Conservation (phyloP, 192 early-diverging fungal genomes). For the Backusella luteola region DNA sequence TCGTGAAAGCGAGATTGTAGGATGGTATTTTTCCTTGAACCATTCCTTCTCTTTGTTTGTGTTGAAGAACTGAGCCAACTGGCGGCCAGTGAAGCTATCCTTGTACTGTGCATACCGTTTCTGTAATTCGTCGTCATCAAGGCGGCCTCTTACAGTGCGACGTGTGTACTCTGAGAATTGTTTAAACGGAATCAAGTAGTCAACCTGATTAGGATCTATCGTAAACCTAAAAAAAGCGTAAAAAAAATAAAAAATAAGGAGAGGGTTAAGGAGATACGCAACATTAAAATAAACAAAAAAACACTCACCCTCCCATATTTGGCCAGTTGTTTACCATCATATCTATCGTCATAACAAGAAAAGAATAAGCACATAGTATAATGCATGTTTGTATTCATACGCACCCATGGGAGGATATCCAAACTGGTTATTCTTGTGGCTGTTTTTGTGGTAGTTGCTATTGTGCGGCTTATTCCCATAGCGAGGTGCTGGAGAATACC, state of each 20-base stretch:
- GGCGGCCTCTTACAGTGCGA: conserved; percentile 54
- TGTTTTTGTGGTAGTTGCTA: neutral
- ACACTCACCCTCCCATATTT: neutral
- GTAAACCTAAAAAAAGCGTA: conserved; percentile 14
- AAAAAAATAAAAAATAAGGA: neutral
- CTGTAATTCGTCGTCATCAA: conserved; percentile 79
- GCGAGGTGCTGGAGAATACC: conserved; percentile 59
- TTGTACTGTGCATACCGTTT: conserved; percentile 81
- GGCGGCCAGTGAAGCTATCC: conserved; percentile 67
- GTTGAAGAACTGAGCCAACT: conserved; percentile 71
- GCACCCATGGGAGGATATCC: conserved; percentile 30
- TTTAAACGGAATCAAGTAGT: conserved; percentile 75
- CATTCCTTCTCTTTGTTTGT: conserved; percentile 82
- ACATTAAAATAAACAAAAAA: neutral
- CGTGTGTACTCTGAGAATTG: conserved; percentile 72
- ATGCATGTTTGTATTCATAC: neutral
- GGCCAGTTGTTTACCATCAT: conserved; percentile 13
- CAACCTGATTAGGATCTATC: conserved; percentile 74
- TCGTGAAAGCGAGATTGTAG: conserved; percentile 59
- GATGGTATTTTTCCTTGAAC: conserved; percentile 94
- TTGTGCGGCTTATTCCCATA: conserved; percentile 40
- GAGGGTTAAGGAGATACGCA: neutral
- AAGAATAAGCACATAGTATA: neutral
- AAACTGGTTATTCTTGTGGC: neutral
- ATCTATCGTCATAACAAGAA: neutral